Evolutionary conservation across 2,329 filamentous ascomycete species (phyloP).

Genomic region (Botrytis aclada): DNA sequence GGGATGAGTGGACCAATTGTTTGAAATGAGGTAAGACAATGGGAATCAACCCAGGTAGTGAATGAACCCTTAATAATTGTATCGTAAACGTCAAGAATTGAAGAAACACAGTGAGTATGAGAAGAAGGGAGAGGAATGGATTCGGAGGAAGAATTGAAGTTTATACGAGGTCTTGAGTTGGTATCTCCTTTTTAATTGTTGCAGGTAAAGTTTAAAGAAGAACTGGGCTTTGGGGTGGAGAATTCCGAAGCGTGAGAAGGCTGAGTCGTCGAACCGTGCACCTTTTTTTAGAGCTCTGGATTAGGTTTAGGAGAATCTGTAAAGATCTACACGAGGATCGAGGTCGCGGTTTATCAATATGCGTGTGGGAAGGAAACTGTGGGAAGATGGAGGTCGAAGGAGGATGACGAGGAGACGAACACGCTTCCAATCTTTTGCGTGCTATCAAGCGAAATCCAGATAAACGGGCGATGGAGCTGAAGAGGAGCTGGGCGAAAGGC

Average conservation of each 20-base stretch:
- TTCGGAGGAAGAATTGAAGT: background rate
- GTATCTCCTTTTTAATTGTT: conserved; percentile 20
- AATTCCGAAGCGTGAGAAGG: conserved; percentile 20
- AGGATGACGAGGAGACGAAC: background rate
- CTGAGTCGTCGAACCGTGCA: conserved; percentile 28
- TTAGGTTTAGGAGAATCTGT: conserved; percentile 21
- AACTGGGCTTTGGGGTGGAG: background rate
- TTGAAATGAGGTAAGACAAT: conserved; percentile 10
- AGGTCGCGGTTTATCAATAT: background rate
- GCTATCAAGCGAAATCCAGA: background rate
- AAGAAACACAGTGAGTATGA: background rate
- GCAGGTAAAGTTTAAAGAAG: conserved; percentile 19
- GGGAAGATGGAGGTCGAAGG: background rate
- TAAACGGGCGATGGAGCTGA: background rate
- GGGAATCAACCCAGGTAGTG: background rate
- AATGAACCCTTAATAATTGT: background rate
- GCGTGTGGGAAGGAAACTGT: background rate
- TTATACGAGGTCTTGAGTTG: background rate
- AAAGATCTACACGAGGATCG: conserved; percentile 19
- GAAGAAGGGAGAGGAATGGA: background rate
- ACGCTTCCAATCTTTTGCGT: background rate
- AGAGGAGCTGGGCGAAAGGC: background rate
- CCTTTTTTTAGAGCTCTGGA: conserved; percentile 18
- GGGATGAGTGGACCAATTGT: conserved; percentile 5
- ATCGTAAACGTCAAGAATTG: background rate